phyloP scores from a whole-genome alignment of 305 asterid genomes.

The Ilex paraguariensis region DNA sequence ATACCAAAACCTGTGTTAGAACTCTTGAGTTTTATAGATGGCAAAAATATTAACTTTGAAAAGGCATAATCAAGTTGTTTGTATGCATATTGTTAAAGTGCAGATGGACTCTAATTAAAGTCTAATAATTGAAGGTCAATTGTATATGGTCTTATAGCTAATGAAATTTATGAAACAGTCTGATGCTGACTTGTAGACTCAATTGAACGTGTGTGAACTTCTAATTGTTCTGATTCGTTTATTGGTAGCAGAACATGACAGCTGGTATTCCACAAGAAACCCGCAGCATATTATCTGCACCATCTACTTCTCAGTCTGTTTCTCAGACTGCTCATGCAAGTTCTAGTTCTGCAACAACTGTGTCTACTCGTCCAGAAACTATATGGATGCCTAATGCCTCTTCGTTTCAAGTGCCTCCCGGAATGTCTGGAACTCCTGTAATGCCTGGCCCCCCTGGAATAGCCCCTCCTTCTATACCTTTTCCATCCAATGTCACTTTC shows the following conservation, averaged over 20 bases:
- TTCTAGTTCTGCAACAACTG: slow-evolving; percentile 35
- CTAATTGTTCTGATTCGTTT: slow-evolving; percentile 17
- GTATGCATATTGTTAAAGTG: background rate
- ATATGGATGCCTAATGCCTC: slow-evolving; percentile 50
- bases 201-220: slow-evolving; percentile 7
- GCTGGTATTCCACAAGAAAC: slow-evolving; percentile 40
- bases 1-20: too few relatives aligned
- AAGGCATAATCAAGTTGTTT: background rate
- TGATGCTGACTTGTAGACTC: background rate
- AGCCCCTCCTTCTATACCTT: slow-evolving; percentile 35
- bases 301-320: slow-evolving; percentile 36
- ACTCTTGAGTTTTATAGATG: too few relatives aligned
- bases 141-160: background rate
- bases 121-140: too few relatives aligned
- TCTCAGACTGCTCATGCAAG: slow-evolving; percentile 43
- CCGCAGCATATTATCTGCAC: slow-evolving; percentile 42
- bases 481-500: slow-evolving; percentile 36
- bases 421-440: slow-evolving; percentile 43
- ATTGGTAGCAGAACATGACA: slow-evolving; percentile 42
- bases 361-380: slow-evolving; percentile 36
- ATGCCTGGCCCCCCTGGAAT: slow-evolving; percentile 62
- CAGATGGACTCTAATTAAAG: background rate
- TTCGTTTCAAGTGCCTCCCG: slow-evolving; percentile 51
- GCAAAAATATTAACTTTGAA: too few relatives aligned
- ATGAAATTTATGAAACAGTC: background rate